phyloP scores from a whole-genome alignment of 1,284 basidiomycete genomes.

The Xanthoconium separans region DNA sequence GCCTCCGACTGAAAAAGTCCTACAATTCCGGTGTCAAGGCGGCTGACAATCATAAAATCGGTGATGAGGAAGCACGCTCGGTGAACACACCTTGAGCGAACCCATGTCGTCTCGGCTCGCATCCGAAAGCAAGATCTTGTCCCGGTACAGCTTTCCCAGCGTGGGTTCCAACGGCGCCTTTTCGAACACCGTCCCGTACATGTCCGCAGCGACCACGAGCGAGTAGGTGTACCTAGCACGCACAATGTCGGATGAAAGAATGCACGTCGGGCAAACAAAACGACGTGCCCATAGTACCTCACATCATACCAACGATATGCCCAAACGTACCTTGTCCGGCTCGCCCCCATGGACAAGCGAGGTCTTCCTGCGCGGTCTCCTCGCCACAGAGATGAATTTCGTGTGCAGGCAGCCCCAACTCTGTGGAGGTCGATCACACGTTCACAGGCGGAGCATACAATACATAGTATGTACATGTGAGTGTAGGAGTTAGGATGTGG shows the following conservation, averaged over 20 bases:
- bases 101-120: no score
- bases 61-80: background rate
- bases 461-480: no score
- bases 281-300: conserved; percentile 65
- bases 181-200: conserved; percentile 54
- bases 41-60: no score
- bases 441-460: conserved; percentile 76
- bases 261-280: background rate
- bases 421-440: conserved; percentile 73
- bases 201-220: conserved; percentile 7
- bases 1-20: no score
- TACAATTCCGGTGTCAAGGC: background rate
- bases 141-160: conserved; percentile 51
- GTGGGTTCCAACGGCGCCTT: conserved; percentile 67
- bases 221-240: conserved; percentile 26
- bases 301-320: conserved; percentile 52
- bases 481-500: no score
- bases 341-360: conserved; percentile 63
- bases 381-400: conserved; percentile 75
- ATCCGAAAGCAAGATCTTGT: no score
- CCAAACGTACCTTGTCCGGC: conserved; percentile 52
- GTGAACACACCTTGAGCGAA: no score
- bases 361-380: conserved; percentile 61
- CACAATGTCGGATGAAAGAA: background rate
- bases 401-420: conserved; percentile 43